phyloP scores from a whole-genome alignment of 495 filamentous ascomycete genomes.

The Penicillium coprophilum region DNA sequence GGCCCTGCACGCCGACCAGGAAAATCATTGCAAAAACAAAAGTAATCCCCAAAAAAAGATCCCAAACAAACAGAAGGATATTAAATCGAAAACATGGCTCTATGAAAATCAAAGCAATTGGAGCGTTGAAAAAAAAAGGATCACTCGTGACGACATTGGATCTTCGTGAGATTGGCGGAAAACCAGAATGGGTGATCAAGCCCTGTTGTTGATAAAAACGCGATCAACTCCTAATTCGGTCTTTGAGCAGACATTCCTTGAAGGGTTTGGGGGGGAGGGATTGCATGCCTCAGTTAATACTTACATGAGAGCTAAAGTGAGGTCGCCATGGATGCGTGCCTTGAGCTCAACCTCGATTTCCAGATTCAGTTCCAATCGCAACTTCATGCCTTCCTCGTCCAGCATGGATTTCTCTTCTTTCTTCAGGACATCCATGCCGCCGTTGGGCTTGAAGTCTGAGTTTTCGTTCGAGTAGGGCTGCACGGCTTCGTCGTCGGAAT shows the following conservation, averaged over 20 bases:
- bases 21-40: neutral
- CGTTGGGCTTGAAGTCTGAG: constrained; percentile 19
- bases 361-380: constrained; percentile 81
- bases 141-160: constrained; percentile 14
- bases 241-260: constrained; percentile 21
- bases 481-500: constrained; percentile 40
- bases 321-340: constrained; percentile 85
- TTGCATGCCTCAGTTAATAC: constrained; percentile 33
- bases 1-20: constrained; percentile 1
- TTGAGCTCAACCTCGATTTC: constrained; percentile 87
- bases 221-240: constrained; percentile 35
- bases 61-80: neutral
- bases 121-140: constrained; percentile 9
- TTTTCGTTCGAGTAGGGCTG: constrained; percentile 40
- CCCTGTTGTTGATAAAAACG: constrained; percentile 29
- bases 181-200: constrained; percentile 20
- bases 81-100: constrained; percentile 13
- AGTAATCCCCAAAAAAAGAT: neutral
- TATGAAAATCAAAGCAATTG: constrained; percentile 6
- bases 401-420: constrained; percentile 32
- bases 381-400: constrained; percentile 57
- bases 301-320: constrained; percentile 83
- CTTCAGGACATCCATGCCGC: constrained; percentile 36
- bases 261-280: constrained; percentile 5
- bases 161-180: constrained; percentile 3